phyloP scores from a whole-genome alignment of 176 grass and related monocot genomes.

The Hordeum marinum region DNA sequence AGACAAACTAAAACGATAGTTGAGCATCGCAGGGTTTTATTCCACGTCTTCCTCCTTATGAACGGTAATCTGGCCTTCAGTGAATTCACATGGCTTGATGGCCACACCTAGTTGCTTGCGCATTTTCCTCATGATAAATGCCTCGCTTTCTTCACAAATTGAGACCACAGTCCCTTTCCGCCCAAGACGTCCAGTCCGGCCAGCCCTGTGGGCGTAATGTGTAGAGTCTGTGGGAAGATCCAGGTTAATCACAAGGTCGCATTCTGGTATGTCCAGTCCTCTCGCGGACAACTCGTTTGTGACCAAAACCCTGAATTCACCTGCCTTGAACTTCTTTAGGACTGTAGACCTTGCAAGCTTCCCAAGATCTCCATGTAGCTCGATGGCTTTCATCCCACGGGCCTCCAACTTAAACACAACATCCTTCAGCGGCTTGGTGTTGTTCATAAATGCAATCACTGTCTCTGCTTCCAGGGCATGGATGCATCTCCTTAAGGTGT shows the following conservation, averaged over 20 bases:
- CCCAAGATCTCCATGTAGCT: slow-evolving; percentile 82
- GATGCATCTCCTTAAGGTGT: slow-evolving; percentile 82
- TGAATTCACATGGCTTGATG: slow-evolving; percentile 55
- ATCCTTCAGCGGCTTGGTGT: slow-evolving; percentile 90
- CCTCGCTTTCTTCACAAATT: slow-evolving; percentile 82
- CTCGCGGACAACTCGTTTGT: slow-evolving; percentile 89
- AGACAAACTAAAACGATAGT: neutral
- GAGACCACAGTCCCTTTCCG: slow-evolving; percentile 78
- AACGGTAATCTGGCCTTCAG: slow-evolving; percentile 43
- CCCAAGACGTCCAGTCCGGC: slow-evolving; percentile 79
- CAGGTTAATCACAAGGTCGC: slow-evolving; percentile 94
- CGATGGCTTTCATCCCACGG: slow-evolving; percentile 74
- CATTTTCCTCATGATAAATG: slow-evolving; percentile 91
- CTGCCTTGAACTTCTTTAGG: slow-evolving; percentile 78
- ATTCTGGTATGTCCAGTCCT: slow-evolving; percentile 87
- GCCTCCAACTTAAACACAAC: slow-evolving; percentile 93
- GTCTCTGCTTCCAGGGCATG: slow-evolving; percentile 70
- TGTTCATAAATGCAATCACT: slow-evolving; percentile 93
- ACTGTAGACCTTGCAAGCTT: slow-evolving; percentile 84
- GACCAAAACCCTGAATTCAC: slow-evolving; percentile 83
- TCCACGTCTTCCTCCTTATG: slow-evolving; percentile 54
- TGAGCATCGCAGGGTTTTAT: neutral
- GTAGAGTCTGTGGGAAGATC: slow-evolving; percentile 88
- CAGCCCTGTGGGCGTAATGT: slow-evolving; percentile 91
- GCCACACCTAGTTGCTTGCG: slow-evolving; percentile 58